Evolutionary conservation across 441 rosid genomes (phyloP).

Genomic region (Capsella rubella): DNA sequence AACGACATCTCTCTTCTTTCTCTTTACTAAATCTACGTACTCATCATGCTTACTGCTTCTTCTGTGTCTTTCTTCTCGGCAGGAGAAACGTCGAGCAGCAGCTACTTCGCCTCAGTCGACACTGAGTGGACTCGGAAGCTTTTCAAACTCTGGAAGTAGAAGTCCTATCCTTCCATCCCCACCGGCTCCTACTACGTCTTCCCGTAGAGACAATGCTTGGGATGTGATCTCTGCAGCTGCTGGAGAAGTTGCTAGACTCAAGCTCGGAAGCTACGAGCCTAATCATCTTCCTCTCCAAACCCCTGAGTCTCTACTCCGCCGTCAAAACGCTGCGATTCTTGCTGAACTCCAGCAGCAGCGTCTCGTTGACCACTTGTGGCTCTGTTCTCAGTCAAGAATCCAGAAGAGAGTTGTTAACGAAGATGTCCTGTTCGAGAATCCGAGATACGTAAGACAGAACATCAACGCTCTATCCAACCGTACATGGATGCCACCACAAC

Average conservation of each 20-base stretch:
- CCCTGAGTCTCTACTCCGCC: slow-evolving; percentile 27
- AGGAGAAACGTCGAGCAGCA: slow-evolving; percentile 52
- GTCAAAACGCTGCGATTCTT: slow-evolving; percentile 44
- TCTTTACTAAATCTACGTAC: background rate
- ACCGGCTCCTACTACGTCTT: slow-evolving; percentile 54
- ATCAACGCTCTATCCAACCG: slow-evolving; percentile 38
- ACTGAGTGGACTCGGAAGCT: slow-evolving; percentile 72
- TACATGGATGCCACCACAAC: slow-evolving; percentile 34
- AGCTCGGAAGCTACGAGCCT: slow-evolving; percentile 49
- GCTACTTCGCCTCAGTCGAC: slow-evolving; percentile 88
- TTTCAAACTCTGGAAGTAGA: slow-evolving; percentile 63
- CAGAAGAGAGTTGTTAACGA: background rate
- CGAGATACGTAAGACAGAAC: slow-evolving; percentile 34
- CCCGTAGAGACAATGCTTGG: slow-evolving; percentile 61
- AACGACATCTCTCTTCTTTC: background rate
- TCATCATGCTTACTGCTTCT: background rate
- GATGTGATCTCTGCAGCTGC: slow-evolving; percentile 84
- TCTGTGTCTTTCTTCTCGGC: background rate
- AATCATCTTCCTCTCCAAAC: slow-evolving; percentile 20
- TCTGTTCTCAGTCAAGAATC: slow-evolving; percentile 23
- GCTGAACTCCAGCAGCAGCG: slow-evolving; percentile 33
- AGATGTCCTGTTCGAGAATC: background rate
- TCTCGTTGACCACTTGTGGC: slow-evolving; percentile 41
- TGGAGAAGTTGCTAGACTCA: slow-evolving; percentile 72
- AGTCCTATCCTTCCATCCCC: slow-evolving; percentile 55